Percentiles rank a stretch among this genome's conserved stretches.
Evolutionary conservation across 768 basidiomycete genomes (phyloP).

Genomic region (Suillus weaverae): DNA sequence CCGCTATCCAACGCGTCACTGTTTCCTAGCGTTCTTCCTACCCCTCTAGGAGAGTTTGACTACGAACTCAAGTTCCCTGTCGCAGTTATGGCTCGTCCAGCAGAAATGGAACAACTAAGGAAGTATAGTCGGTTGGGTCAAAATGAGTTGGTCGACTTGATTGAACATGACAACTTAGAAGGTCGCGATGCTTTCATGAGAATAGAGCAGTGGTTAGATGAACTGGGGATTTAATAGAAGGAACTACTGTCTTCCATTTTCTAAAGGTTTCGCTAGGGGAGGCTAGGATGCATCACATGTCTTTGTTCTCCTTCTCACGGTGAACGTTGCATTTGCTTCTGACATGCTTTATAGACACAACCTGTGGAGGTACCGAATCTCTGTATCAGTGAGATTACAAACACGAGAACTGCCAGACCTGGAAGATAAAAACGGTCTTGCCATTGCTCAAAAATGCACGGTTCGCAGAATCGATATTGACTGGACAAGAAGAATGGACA

Average conservation of each 20-base stretch:
- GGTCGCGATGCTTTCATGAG: conserved; percentile 39
- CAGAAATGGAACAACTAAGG: conserved; percentile 36
- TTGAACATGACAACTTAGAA: conserved; percentile 36
- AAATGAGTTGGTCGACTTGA: conserved; percentile 39
- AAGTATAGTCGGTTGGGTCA: conserved; percentile 41
- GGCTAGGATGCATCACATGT: not conserved
- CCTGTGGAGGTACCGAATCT: not conserved
- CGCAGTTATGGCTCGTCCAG: conserved; percentile 44
- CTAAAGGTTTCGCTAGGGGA: not conserved
- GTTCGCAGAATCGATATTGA: not conserved
- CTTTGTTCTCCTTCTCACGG: not conserved
- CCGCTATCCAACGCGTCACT: conserved; percentile 44
- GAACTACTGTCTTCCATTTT: not conserved
- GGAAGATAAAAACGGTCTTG: not conserved
- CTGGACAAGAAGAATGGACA: not conserved
- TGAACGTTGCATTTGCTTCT: not conserved
- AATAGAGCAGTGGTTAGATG: conserved; percentile 57
- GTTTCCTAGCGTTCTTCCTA: conserved; percentile 31
- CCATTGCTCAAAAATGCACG: not conserved
- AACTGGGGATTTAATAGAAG: conserved; percentile 45
- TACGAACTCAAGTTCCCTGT: conserved; percentile 66
- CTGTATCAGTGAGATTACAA: not conserved
- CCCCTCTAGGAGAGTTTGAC: conserved; percentile 49
- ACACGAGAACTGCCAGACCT: not conserved
- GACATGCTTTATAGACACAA: not conserved